Evolutionary conservation across 495 filamentous ascomycete species (phyloP).

Genomic region (Lepidopterella palustris): DNA sequence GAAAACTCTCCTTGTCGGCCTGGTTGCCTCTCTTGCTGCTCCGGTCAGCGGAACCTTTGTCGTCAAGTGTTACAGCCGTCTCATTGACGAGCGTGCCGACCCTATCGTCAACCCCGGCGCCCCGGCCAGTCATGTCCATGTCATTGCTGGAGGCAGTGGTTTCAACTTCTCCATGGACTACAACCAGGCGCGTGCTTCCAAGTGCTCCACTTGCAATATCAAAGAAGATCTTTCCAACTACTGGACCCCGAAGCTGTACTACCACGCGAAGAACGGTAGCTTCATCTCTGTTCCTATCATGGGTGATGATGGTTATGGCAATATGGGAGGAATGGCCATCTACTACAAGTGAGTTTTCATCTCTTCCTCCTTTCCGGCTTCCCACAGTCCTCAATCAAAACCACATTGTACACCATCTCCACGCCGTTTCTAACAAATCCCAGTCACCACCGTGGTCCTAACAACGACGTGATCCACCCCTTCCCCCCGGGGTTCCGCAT

Average conservation of each 20-base stretch:
- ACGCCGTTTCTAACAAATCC: constrained; percentile 38
- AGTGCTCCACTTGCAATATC: constrained; percentile 60
- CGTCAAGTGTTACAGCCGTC: constrained; percentile 33
- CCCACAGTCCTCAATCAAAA: background rate
- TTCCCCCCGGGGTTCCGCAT: constrained; percentile 72
- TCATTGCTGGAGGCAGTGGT: constrained; percentile 67
- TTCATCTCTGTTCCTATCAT: constrained; percentile 62
- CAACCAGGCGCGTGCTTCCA: constrained; percentile 49
- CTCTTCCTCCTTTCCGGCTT: background rate
- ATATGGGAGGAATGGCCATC: constrained; percentile 40
- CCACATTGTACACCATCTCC: constrained; percentile 29
- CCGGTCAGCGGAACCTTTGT: constrained; percentile 35
- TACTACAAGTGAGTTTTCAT: constrained; percentile 59
- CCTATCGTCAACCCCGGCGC: constrained; percentile 58
- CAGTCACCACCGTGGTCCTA: constrained; percentile 50
- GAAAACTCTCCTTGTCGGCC: constrained; percentile 15
- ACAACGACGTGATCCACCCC: constrained; percentile 53
- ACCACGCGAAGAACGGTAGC: constrained; percentile 53
- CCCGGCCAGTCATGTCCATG: constrained; percentile 63
- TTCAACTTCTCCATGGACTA: constrained; percentile 60
- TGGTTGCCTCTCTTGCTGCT: constrained; percentile 27
- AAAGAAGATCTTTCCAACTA: constrained; percentile 68
- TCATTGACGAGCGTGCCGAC: constrained; percentile 60
- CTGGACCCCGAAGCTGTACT: constrained; percentile 69
- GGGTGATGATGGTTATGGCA: constrained; percentile 49